Evolutionary conservation across 2,329 filamentous ascomycete species (phyloP), one percentile per base, ranked within the genome.

Genomic region (Cyanodermella asteris): DNA sequence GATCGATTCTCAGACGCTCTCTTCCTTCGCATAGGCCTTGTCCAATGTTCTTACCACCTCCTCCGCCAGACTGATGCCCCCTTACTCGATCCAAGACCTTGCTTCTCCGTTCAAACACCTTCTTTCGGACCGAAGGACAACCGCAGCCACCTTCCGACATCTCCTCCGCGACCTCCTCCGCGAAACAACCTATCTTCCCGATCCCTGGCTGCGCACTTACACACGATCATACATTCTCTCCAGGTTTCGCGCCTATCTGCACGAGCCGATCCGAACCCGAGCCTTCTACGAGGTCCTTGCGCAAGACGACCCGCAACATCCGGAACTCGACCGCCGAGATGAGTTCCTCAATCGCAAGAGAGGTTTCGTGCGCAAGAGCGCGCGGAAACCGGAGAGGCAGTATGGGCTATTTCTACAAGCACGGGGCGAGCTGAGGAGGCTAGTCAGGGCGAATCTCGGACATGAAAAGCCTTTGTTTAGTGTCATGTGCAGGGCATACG

Each of bases 111-210:
- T n/a, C n/a, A n/a, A n/a, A n/a, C n/a, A n/a, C n/a, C n/a, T n/a
- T n/a, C n/a, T n/a, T n/a, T n/a, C n/a, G n/a, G n/a, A n/a, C n/a
- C n/a, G n/a, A n/a, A n/a, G n/a, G n/a, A n/a, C n/a, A n/a, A n/a
- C n/a, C n/a, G n/a, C n/a, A n/a, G n/a, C n/a, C n/a, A n/a, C n/a
- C n/a, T n/a, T n/a, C n/a, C n/a, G n/a, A n/a, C 55, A 61, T 37
- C 44, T 66, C 22, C 50, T 64, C 33, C 61, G 66, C 24, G 50
- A 56, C 13, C 50, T 67, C 7, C 54, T 71, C 19, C 59, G 66
- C 30, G 59, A 70, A 46, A 55, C 53, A 32, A 55, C 58, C 28
- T 71, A 71, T 36, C 56, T 72, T 19, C 64, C 67, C 15, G 64
- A 71, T 37, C 50, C 58, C 2, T 43, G 51, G 29, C 60, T 63